Percentiles rank a stretch among this genome's conserved stretches.
Evolutionary conservation across 73 alveolate genomes (phyloP).

Genomic region (Uronychia binucleata): DNA sequence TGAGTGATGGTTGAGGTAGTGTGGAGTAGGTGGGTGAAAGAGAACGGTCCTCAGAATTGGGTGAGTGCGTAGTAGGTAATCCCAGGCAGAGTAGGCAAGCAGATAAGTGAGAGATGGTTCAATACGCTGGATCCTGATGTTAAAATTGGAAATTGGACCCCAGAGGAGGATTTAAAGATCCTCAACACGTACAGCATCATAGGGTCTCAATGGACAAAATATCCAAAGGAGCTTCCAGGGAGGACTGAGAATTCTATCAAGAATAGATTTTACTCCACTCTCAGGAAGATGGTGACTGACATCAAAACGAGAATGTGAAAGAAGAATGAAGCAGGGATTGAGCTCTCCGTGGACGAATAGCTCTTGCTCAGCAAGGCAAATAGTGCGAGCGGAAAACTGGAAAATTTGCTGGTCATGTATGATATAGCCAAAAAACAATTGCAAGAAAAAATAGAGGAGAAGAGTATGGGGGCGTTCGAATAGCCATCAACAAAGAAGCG

Average conservation of each 20-base stretch:
- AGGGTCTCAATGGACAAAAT: conserved; percentile 57
- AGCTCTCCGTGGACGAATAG: no score
- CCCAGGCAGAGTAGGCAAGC: conserved; percentile 77
- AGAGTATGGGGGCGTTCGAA: no score
- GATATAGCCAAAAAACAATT: no score
- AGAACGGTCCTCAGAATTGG: conserved; percentile 86
- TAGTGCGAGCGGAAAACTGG: no score
- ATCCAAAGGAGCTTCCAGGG: conserved; percentile 51
- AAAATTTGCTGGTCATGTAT: no score
- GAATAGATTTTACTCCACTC: conserved; percentile 50
- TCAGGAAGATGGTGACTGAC: not conserved
- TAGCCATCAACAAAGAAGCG: no score
- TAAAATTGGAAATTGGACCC: conserved; percentile 73
- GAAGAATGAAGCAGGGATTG: no score
- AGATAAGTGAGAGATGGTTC: conserved; percentile 76
- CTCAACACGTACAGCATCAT: conserved; percentile 31
- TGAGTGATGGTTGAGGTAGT: no score
- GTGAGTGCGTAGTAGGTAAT: conserved; percentile 67
- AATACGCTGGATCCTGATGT: conserved; percentile 65
- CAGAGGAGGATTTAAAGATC: conserved; percentile 49
- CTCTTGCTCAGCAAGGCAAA: no score
- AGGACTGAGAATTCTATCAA: conserved; percentile 67
- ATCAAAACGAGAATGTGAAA: no score
- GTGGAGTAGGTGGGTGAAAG: conserved; percentile 66
- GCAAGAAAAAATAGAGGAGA: no score